Percentiles rank a stretch among this genome's conserved stretches.
Evolutionary conservation across 306 rosid species (phyloP).

Genomic region (Trichosanthes cucumerina): DNA sequence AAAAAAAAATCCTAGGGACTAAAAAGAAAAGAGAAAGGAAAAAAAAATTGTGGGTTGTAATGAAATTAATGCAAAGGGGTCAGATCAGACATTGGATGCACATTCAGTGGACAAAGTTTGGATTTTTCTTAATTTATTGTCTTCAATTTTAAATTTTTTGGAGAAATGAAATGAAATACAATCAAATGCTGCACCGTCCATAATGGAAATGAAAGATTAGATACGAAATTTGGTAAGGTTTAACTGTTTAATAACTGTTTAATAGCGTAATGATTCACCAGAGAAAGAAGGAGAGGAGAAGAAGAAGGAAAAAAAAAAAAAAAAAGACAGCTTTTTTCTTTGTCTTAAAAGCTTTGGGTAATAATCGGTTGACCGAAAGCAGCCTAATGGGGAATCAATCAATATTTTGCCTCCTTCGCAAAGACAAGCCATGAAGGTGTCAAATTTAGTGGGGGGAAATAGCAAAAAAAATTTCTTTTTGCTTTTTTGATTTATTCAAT

Average conservation of each 20-base stretch:
- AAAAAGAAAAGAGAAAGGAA: too few species aligned
- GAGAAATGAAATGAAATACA: not conserved
- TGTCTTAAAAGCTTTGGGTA: constrained; percentile 15
- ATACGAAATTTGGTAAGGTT: not conserved
- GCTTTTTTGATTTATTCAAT: not conserved
- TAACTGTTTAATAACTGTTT: not conserved
- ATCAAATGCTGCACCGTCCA: not conserved
- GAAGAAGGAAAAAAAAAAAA: not conserved
- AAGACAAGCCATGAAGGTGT: not conserved
- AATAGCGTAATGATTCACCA: not conserved
- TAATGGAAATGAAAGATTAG: not conserved
- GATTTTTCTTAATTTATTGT: not conserved
- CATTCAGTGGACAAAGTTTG: not conserved
- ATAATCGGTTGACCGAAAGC: constrained; percentile 13
- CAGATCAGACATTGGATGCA: not conserved
- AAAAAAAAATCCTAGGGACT: not conserved
- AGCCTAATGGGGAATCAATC: not conserved
- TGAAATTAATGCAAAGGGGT: not conserved
- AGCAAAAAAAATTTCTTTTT: not conserved
- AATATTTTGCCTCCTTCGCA: constrained; percentile 1
- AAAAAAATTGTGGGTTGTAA: not conserved
- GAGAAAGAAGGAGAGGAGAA: not conserved
- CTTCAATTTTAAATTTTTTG: not conserved
- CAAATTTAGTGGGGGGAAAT: constrained; percentile 11
- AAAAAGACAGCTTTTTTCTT: not conserved